Evolutionary conservation across 257 asterid species (phyloP).

Genomic region (Avicennia marina): DNA sequence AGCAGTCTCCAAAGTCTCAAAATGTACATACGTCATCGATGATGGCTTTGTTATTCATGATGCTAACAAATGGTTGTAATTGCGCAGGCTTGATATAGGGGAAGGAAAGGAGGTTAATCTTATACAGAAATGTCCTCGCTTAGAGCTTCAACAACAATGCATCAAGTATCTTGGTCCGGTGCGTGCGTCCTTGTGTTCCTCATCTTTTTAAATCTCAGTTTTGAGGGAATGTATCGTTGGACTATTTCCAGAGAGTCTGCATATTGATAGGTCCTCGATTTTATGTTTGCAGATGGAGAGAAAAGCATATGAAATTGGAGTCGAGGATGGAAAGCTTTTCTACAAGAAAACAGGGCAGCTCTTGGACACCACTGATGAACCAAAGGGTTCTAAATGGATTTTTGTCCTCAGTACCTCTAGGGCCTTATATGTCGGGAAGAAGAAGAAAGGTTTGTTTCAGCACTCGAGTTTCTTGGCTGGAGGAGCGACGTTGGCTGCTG

Average conservation of each 20-base stretch:
- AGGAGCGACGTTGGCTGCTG: constrained; percentile 92
- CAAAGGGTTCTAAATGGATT: constrained; percentile 82
- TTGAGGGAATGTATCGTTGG: not conserved
- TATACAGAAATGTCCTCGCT: constrained; percentile 70
- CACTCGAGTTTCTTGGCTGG: constrained; percentile 94
- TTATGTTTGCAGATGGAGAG: constrained; percentile 61
- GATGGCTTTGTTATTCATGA: not conserved
- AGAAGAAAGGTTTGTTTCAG: constrained; percentile 74
- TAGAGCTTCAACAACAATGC: constrained; percentile 93
- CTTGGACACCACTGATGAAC: constrained; percentile 56
- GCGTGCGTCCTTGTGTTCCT: constrained; percentile 27
- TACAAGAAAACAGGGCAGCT: constrained; percentile 43
- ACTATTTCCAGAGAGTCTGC: not conserved
- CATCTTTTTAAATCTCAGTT: not conserved
- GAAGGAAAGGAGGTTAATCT: constrained; percentile 87
- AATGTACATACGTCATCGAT: not conserved
- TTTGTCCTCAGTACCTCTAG: constrained; percentile 89
- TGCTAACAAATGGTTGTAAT: constrained; percentile 17
- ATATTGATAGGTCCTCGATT: not conserved
- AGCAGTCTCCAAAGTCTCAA: constrained; percentile 11
- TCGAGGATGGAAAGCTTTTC: constrained; percentile 65
- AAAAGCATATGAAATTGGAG: constrained; percentile 68
- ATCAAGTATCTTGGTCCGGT: constrained; percentile 97
- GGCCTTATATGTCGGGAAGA: constrained; percentile 74
- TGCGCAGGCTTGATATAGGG: constrained; percentile 81